Evolutionary conservation across 225 moss, liverwort and hornwort genomes (phyloP), one percentile per base, ranked within the genome.

Genomic region (Anthoceros angustus): DNA sequence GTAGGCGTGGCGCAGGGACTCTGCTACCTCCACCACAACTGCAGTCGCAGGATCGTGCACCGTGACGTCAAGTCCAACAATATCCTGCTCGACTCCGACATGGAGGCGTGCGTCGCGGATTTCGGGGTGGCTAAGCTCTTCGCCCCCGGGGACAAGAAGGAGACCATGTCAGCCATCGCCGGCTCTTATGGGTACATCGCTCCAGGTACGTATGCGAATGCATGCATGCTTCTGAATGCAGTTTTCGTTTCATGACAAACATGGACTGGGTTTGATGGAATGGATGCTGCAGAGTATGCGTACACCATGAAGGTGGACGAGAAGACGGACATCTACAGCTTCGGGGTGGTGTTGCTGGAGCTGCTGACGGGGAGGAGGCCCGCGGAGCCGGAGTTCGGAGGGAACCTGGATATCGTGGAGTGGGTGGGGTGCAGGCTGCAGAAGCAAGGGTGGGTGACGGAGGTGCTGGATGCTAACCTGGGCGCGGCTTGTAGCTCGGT

Each of bases 171-270:
- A 24, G 63, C 71, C 45, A 74, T 82, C 25, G 82, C 79, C 8
- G 82, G 82, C 25, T 82, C 82, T 0, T 79, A 72, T 32, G 82
- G 82, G n/a, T 82, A 82, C 82, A 79, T 82, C 32, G 82, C 82
- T 63, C 82, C 82, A 24, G 75, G 75, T 75, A 25, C 6, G 55
- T 55, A 23, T 46, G 45, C 45, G 45, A 16, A 2, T 46, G 45
- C 11, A 46, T 46, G 45, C 2, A 2, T 46, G 45, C 11, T 11
- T 46, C 16, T 46, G 12, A 6, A 16, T 46, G 16, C 16, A 46
- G 6, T 20, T 18, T 55, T 20, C 14, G 18, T 20, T 4, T 55
- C 5, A 15, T 15, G 16, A 46, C 16, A 1, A 46, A 18, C 46
- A 2, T 6, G 46, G 14, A 12, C 18, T 1, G 23, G 5, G 55